Percentiles rank a stretch among this genome's conserved stretches.
phyloP scores from a whole-genome alignment of 1,284 basidiomycete genomes.

The Pseudomicrostroma phylloplanum region DNA sequence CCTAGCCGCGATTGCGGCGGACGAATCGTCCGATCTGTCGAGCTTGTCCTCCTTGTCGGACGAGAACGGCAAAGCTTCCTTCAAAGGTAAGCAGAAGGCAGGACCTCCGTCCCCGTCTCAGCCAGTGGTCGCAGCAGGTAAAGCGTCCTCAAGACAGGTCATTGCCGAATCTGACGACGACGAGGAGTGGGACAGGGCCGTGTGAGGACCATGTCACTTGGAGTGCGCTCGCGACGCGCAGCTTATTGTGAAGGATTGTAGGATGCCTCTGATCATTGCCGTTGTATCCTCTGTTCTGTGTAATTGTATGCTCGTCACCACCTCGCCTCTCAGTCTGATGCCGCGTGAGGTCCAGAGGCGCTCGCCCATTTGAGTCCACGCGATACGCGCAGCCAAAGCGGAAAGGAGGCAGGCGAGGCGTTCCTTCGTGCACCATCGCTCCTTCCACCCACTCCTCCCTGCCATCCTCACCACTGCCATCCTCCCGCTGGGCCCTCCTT shows the following conservation, averaged over 20 bases:
- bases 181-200: neutral
- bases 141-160: neutral
- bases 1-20: too few species aligned
- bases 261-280: neutral
- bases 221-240: neutral
- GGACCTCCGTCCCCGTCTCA: neutral
- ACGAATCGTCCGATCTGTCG: neutral
- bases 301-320: slow-evolving; percentile 1
- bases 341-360: too few species aligned
- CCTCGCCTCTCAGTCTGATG: neutral
- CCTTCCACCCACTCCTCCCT: neutral
- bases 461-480: neutral
- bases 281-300: neutral
- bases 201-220: neutral
- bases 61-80: neutral
- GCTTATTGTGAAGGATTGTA: neutral
- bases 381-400: neutral
- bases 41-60: neutral
- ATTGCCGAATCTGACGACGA: neutral
- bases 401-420: slow-evolving; percentile 1
- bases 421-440: neutral
- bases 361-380: too few species aligned
- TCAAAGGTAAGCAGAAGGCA: neutral
- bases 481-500: neutral
- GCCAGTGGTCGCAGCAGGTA: neutral